phyloP scores from a whole-genome alignment of 2,329 filamentous ascomycete genomes.

The Cercospora beticola region DNA sequence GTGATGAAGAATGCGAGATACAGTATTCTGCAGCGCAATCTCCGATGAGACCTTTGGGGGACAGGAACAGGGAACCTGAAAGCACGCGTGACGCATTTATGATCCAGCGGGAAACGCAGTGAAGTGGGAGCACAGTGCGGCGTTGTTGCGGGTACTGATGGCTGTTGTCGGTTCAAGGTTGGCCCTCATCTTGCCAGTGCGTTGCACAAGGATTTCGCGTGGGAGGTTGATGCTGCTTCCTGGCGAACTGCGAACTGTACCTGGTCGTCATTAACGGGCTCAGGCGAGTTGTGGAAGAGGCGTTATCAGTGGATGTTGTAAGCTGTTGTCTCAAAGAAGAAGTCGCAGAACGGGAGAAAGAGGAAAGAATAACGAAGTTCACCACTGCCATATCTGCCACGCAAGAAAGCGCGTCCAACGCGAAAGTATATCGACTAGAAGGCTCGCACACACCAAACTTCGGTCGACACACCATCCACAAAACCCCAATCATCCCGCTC shows the following conservation, averaged over 20 bases:
- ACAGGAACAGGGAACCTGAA: neutral
- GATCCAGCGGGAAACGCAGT: neutral
- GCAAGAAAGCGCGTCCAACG: neutral
- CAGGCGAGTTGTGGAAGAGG: neutral
- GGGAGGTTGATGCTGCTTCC: neutral
- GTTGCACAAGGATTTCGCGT: constrained; percentile 5
- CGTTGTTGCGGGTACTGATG: neutral
- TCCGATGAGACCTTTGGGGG: neutral
- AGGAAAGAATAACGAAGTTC: neutral
- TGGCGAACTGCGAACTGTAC: neutral
- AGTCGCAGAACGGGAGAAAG: neutral
- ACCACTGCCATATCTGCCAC: neutral
- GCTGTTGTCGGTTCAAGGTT: constrained; percentile 6
- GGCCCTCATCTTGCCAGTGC: neutral
- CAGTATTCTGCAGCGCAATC: neutral
- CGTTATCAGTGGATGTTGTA: neutral
- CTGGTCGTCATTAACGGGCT: neutral
- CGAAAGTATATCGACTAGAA: no score
- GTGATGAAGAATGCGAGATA: neutral
- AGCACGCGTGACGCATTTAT: neutral
- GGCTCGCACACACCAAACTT: neutral
- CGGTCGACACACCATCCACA: no score
- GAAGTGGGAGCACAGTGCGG: neutral
- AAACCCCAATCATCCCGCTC: neutral
- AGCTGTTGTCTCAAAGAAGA: neutral